These are phyloP conservation scores for Blastobotrys capitulatus DNA, from an alignment of 1,139 yeast species.

Conservation along the genomic window DNA sequence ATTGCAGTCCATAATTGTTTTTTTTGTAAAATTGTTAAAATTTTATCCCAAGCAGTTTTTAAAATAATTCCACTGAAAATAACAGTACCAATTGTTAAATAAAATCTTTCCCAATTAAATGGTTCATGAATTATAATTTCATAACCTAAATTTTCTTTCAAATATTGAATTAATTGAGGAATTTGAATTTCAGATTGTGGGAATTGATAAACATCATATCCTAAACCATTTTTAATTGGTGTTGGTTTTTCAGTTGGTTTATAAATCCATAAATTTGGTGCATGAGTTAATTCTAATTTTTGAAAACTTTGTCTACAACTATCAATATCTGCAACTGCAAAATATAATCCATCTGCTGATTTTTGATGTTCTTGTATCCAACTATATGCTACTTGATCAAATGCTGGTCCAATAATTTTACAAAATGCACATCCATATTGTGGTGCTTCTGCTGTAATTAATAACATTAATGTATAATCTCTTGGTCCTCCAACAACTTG, in stretches of 20 bases:
- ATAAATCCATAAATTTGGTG: constrained; percentile 71
- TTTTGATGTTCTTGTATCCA: constrained; percentile 50
- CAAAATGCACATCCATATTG: constrained; percentile 78
- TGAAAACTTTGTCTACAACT: constrained; percentile 52
- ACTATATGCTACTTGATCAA: constrained; percentile 54
- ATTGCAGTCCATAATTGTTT: constrained; percentile 62
- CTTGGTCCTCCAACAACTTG: constrained; percentile 59
- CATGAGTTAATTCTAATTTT: constrained; percentile 53
- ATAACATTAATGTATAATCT: constrained; percentile 59
- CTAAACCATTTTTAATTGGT: constrained; percentile 34
- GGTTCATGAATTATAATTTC: constrained; percentile 51
- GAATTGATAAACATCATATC: constrained; percentile 42
- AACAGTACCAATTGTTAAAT: constrained; percentile 37
- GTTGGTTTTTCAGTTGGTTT: constrained; percentile 46
- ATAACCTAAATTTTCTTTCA: constrained; percentile 41
- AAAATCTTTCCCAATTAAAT: constrained; percentile 46
- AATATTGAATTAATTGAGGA: constrained; percentile 33
- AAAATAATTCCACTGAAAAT: constrained; percentile 29
- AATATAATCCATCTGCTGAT: constrained; percentile 47
- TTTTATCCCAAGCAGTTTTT: constrained; percentile 30
- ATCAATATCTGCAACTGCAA: constrained; percentile 69
- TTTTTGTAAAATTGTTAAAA: constrained; percentile 34
- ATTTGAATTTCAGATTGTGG: constrained; percentile 52
- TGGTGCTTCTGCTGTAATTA: constrained; percentile 69
- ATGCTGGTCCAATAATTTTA: constrained; percentile 63